Base-by-base conservation (phyloP, 768 basidiomycete species). In the Tulasnella sp. region DNA sequence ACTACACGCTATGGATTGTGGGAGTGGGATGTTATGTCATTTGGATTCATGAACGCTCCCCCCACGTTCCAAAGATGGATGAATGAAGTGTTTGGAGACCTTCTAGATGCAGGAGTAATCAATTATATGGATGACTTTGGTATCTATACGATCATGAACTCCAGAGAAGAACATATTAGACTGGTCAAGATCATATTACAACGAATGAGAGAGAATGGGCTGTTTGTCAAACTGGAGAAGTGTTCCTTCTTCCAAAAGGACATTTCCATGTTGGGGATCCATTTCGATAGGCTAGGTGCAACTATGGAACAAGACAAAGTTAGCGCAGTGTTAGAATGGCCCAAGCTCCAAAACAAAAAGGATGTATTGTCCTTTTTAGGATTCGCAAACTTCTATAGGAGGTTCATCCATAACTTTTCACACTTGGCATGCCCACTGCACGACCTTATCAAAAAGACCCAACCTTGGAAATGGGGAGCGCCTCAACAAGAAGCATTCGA, bases 311-410 rank as follows among this genome's bases (percentile, higher is more conserved):
- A 37, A 2, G 31, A 4, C 10, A 64, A 64, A 47, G 37, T 63
- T 19, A 40, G 54, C 4, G 51, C 63, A 2, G 45, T 64, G 24
- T n/a, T 35, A 28, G 35, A 45, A 10, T 64, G 63, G 63, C 59
- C 59, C 5, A 35, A 12, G 5, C 63, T 62, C 1, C 37, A 24
- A 5, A 59, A 34, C 16, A 40, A 61, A 22, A 54, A 46, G 34
- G 57, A 59, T 20, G 27, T 62, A 0, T 59, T 56, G 40, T 35
- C 46, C 20, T 64, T 64, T 51, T 31, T 64, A 1, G 62, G 63
- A 12, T 61, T 64, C 52, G 57, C 58, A 15, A 63, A 62, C 60
- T 63, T 59, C 53, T 64, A 64, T 45, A 53, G 60, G 7, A 33
- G 60, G 0, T 63, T 64, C 58, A 62, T 64, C n/a, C 16, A 32